Percentiles rank a stretch among this genome's conserved stretches.
Evolutionary conservation across 2,329 filamentous ascomycete genomes (phyloP).

Genomic region (Pseudocercospora macadamiae): DNA sequence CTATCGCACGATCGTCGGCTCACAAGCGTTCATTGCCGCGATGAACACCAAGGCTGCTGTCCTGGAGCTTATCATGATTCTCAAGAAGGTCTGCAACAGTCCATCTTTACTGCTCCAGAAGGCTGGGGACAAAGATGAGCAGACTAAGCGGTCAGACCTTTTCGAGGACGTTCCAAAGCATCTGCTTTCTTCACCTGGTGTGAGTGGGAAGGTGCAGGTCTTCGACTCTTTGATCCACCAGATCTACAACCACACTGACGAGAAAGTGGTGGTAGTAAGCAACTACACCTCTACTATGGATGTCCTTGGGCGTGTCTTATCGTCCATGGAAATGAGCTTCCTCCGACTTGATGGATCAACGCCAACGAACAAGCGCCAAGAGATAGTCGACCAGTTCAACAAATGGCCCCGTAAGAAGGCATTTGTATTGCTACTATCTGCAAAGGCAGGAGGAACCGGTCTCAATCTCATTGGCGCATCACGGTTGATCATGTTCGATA

Average conservation of each 20-base stretch:
- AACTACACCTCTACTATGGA: constrained; percentile 75
- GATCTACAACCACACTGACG: constrained; percentile 62
- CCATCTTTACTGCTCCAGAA: constrained; percentile 61
- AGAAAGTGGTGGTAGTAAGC: constrained; percentile 76
- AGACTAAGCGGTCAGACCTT: constrained; percentile 31
- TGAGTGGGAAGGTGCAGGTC: constrained; percentile 68
- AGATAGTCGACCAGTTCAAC: constrained; percentile 72
- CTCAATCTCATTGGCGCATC: constrained; percentile 73
- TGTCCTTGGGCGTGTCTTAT: constrained; percentile 64
- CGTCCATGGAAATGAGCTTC: constrained; percentile 62
- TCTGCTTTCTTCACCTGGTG: constrained; percentile 59
- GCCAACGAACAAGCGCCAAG: constrained; percentile 65
- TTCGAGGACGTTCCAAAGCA: constrained; percentile 54
- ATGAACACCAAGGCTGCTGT: constrained; percentile 65
- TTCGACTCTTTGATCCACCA: constrained; percentile 67
- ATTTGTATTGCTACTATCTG: constrained; percentile 73
- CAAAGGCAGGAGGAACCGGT: constrained; percentile 71
- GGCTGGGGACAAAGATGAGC: constrained; percentile 47
- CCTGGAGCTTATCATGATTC: constrained; percentile 69
- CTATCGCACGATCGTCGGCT: constrained; percentile 66
- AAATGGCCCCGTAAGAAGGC: constrained; percentile 56
- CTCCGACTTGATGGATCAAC: constrained; percentile 72
- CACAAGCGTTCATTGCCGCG: constrained; percentile 64
- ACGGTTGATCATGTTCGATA: constrained; percentile 70
- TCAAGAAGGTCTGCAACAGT: constrained; percentile 76